phyloP scores from a whole-genome alignment of 2,329 filamentous ascomycete species.

The Fusarium sp. region DNA sequence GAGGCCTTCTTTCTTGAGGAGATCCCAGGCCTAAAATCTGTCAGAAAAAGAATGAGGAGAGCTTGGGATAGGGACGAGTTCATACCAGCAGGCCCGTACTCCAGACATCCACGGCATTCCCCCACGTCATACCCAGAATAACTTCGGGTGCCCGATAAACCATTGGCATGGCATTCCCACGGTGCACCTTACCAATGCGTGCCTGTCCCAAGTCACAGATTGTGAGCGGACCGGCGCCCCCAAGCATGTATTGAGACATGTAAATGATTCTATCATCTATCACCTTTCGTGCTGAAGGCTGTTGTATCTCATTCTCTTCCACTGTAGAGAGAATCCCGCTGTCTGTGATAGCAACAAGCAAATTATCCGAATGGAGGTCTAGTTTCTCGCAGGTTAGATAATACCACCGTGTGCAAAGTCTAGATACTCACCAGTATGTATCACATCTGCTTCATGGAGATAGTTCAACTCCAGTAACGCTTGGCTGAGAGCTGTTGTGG shows the following conservation, averaged over 20 bases:
- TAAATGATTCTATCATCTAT: not conserved
- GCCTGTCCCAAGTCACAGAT: not conserved
- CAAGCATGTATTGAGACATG: not conserved
- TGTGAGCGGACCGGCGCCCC: not conserved
- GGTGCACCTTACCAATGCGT: not conserved
- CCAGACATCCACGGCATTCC: not conserved
- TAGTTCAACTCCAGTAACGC: not conserved
- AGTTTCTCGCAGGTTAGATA: not conserved
- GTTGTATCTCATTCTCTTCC: not conserved
- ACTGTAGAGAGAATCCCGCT: not conserved
- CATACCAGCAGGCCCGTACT: not conserved
- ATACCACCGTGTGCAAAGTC: not conserved
- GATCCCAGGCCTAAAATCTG: not conserved
- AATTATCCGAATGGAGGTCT: not conserved
- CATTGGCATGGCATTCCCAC: not conserved
- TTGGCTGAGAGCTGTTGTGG: not conserved
- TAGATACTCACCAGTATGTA: not conserved
- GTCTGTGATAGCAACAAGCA: not conserved
- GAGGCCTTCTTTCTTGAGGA: not conserved
- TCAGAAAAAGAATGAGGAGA: not conserved
- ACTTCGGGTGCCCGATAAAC: not conserved
- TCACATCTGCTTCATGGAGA: not conserved
- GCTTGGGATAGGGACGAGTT: not conserved
- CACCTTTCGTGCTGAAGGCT: not conserved
- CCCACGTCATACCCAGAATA: not conserved